phyloP scores from a whole-genome alignment of 169 alveolate genomes.

The Cryptosporidium canis region DNA sequence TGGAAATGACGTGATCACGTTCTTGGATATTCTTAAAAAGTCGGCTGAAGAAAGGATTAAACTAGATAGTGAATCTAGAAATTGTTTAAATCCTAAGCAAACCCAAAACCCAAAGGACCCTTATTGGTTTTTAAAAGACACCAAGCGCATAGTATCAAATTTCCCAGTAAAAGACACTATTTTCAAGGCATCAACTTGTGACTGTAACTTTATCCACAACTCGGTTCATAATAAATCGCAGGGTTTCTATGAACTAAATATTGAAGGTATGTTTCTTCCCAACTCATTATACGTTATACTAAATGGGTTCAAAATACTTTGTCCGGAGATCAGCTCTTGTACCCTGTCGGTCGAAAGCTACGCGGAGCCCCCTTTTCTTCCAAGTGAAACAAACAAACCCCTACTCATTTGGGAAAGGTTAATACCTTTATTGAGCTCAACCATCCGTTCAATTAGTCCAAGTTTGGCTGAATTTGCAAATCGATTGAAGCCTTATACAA shows the following conservation, averaged over 20 bases:
- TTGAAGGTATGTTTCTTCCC: conserved; percentile 55
- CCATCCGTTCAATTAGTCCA: conserved; percentile 5
- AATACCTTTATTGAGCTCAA: conserved; percentile 8
- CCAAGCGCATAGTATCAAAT: conserved; percentile 26
- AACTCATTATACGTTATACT: conserved; percentile 24
- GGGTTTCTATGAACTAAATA: conserved; percentile 59
- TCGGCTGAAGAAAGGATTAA: not conserved
- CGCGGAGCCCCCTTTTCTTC: conserved; percentile 60
- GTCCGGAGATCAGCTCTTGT: conserved; percentile 12
- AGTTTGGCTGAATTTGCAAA: conserved; percentile 15
- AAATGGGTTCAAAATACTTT: conserved; percentile 41
- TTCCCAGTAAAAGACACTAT: conserved; percentile 59
- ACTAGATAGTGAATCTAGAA: not conserved
- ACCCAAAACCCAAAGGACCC: conserved; percentile 7
- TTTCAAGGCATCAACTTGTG: conserved; percentile 51
- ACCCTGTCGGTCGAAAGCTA: conserved; percentile 17
- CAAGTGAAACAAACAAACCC: not conserved
- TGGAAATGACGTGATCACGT: conserved; percentile 54
- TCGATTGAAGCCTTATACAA: conserved; percentile 8
- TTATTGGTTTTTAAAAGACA: conserved; percentile 55
- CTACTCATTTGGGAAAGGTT: conserved; percentile 30
- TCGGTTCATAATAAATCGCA: not conserved
- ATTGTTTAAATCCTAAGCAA: not conserved
- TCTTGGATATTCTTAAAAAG: conserved; percentile 35
- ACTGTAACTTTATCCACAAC: conserved; percentile 44